Percentiles rank a stretch among this genome's conserved stretches.
Evolutionary conservation across 1,284 basidiomycete species (phyloP).

Genomic region (Papiliotrema flavescens): DNA sequence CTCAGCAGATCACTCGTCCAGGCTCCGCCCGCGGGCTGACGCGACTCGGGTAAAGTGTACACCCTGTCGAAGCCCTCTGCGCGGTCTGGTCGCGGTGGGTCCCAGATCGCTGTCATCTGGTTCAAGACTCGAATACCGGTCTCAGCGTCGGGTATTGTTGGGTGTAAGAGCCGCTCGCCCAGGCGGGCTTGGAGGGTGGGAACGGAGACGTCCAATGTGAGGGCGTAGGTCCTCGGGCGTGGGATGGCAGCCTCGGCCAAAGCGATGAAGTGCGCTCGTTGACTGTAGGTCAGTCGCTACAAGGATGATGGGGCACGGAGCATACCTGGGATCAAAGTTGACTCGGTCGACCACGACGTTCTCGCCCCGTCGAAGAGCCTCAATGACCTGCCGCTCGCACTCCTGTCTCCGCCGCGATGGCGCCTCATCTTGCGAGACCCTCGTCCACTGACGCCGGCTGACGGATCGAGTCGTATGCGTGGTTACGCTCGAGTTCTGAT

Average conservation of each 20-base stretch:
- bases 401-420: slow-evolving; percentile 36
- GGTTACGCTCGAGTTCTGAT: not conserved
- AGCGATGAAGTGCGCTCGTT: slow-evolving; percentile 43
- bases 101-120: slow-evolving; percentile 31
- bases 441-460: slow-evolving; percentile 26
- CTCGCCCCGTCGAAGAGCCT: slow-evolving; percentile 25
- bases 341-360: slow-evolving; percentile 48
- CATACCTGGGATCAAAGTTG: slow-evolving; percentile 43
- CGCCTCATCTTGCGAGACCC: slow-evolving; percentile 48
- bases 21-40: slow-evolving; percentile 23
- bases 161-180: slow-evolving; percentile 29
- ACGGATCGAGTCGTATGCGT: not conserved
- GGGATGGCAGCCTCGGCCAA: slow-evolving; percentile 22
- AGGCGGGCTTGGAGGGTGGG: slow-evolving; percentile 33
- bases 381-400: slow-evolving; percentile 33
- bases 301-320: slow-evolving; percentile 2
- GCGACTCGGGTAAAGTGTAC: slow-evolving; percentile 17
- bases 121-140: slow-evolving; percentile 36
- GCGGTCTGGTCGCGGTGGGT: slow-evolving; percentile 20
- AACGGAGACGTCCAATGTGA: slow-evolving; percentile 21
- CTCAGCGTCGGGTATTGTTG: slow-evolving; percentile 38
- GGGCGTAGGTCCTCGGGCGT: slow-evolving; percentile 17
- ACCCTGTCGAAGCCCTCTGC: slow-evolving; percentile 39
- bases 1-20: slow-evolving; percentile 18
- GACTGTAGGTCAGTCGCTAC: slow-evolving; percentile 20